A percentile compares a stretch with the other conserved stretches of the same genome.
phyloP scores from a whole-genome alignment of 192 early-diverging fungal genomes.

The Lobulomyces angularis region DNA sequence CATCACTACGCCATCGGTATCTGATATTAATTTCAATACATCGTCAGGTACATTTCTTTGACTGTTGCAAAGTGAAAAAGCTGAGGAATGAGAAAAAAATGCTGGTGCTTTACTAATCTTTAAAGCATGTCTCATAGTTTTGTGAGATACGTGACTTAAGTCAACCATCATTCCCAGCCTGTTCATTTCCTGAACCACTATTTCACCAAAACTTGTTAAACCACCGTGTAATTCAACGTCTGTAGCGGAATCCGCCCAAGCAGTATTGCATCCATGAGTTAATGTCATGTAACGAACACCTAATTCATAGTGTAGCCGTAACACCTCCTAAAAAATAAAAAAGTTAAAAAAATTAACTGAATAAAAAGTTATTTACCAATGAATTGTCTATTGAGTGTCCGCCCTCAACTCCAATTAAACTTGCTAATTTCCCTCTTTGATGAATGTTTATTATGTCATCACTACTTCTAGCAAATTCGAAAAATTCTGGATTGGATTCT shows the following conservation, averaged over 20 bases:
- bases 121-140: conserved; percentile 44
- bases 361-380: no score
- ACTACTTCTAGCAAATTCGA: conserved; percentile 26
- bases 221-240: conserved; percentile 27
- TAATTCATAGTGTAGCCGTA: conserved; percentile 40
- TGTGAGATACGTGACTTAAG: conserved; percentile 45
- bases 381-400: conserved; percentile 52
- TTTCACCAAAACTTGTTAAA: conserved; percentile 37
- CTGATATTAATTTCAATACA: conserved; percentile 23
- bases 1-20: conserved; percentile 49
- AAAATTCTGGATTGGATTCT: conserved; percentile 4
- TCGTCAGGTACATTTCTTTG: conserved; percentile 27
- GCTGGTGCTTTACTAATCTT: conserved; percentile 37
- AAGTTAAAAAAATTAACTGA: no score
- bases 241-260: conserved; percentile 35
- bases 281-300: conserved; percentile 59
- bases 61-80: conserved; percentile 24
- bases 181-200: conserved; percentile 55
- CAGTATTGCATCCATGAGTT: conserved; percentile 52
- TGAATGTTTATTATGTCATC: conserved; percentile 30
- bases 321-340: no score
- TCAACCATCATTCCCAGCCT: conserved; percentile 60
- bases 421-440: conserved; percentile 32
- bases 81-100: conserved; percentile 50
- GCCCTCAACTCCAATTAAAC: conserved; percentile 56